Base-by-base conservation (phyloP, 345 rosid genomes). In the Populus ilicifolia region DNA sequence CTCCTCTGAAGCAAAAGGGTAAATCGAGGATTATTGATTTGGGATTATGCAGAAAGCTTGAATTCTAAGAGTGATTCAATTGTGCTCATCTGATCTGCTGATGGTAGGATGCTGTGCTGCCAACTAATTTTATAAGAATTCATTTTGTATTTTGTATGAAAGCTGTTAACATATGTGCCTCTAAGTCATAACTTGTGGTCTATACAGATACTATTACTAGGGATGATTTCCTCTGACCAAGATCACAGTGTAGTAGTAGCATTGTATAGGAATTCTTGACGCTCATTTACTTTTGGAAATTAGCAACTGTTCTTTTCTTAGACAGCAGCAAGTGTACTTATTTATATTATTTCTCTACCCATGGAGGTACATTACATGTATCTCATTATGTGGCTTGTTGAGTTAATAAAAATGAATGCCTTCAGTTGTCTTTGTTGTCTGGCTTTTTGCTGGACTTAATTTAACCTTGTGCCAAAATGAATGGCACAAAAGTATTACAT, bases 1-100 rank as follows among this genome's bases (percentile, higher is more conserved):
- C 94, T 78, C 94, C 94, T 17, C 35, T 85, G 80, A 89, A 89
- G 82, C 79, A 78, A 29, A 68, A 84, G 0, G 84, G 81, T 46
- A 79, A 64, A 18, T 80, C 89, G 9, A 85, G 88, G 85, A 78
- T 64, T 14, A 54, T 85, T 70, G 88, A 82, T 54, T 80, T 85
- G 83, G 88, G 87, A 43, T 78, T 86, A 8, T 81, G 88, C 84
- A 87, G 85, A 75, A 90, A 89, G 88, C 94, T 90, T 69, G 82
- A 86, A 63, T 90, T 89, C 83, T 87, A 77, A 87, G 29, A 6
- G 14, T 52, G 59, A 39, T 64, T 39, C 18, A 76, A 1, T 68
- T 64, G 67, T 72, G 77, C 67, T 17, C 74, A 67, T 39, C 43
- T 56, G 70, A 41, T 56, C 29, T 64, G 67, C 74, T 6, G 81